These are phyloP conservation scores for Raffaelea albimanens DNA, from an alignment of 2,329 filamentous ascomycete genomes.

Conservation along the genomic window DNA sequence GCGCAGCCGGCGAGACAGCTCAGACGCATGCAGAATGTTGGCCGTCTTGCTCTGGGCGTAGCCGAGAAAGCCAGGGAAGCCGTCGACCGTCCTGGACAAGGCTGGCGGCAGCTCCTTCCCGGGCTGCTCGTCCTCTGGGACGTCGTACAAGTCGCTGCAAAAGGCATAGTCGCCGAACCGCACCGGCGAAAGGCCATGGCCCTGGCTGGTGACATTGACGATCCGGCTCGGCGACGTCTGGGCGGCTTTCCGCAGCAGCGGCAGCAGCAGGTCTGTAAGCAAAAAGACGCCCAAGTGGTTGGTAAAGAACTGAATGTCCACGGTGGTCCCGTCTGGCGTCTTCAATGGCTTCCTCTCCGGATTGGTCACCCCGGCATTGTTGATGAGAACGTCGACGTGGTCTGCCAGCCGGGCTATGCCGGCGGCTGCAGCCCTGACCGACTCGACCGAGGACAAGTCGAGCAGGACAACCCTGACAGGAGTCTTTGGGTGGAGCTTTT, in stretches of 20 bases:
- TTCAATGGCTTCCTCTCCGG: constrained; percentile 21
- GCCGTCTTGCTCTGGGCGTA: constrained; percentile 40
- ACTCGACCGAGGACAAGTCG: constrained; percentile 23
- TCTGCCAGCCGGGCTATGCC: constrained; percentile 16
- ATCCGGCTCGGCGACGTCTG: constrained; percentile 20
- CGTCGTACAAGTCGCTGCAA: constrained; percentile 25
- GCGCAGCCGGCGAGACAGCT: constrained; percentile 22
- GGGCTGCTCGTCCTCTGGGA: constrained; percentile 15
- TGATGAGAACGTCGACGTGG: constrained; percentile 30
- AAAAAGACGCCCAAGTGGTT: constrained; percentile 41
- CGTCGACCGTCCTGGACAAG: constrained; percentile 7
- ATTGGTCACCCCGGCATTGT: constrained; percentile 29
- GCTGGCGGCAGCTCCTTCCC: constrained; percentile 1
- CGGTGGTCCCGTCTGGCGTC: constrained; percentile 20
- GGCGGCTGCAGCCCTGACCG: constrained; percentile 23
- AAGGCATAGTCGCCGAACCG: constrained; percentile 33
- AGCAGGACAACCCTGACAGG: constrained; percentile 19
- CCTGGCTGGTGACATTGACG: constrained; percentile 30
- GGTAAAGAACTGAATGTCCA: constrained; percentile 14
- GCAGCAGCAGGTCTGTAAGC: constrained; percentile 34
- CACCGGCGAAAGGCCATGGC: constrained; percentile 27
- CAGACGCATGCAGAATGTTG: constrained; percentile 31
- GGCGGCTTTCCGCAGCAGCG: constrained; percentile 26
- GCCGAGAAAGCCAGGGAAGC: constrained; percentile 24
- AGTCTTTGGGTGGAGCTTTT: constrained; percentile 11